Percentiles rank a stretch among this genome's conserved stretches.
phyloP scores from a whole-genome alignment of 805 yeast species.

The Hanseniaspora lachancei region DNA sequence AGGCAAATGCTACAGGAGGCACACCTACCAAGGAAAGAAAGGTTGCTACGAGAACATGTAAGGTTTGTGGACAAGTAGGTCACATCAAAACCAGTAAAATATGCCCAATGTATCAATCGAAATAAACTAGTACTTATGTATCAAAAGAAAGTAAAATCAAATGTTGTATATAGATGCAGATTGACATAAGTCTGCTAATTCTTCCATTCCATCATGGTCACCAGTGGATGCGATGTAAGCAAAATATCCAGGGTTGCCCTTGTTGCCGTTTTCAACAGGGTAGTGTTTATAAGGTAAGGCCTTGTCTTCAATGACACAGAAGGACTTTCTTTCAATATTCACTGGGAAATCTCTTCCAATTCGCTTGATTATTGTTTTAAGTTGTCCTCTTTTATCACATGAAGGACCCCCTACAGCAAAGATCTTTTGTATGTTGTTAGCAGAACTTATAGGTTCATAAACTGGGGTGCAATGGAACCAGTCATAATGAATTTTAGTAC shows the following conservation, averaged over 20 bases:
- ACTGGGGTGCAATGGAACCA: constrained; percentile 35
- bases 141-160: constrained; percentile 9
- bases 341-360: constrained; percentile 31
- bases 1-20: constrained; percentile 51
- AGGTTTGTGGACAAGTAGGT: constrained; percentile 89
- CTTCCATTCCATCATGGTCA: constrained; percentile 15
- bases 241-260: constrained; percentile 27
- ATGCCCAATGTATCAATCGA: constrained; percentile 66
- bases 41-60: constrained; percentile 55
- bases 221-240: constrained; percentile 25
- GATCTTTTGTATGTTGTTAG: constrained; percentile 23
- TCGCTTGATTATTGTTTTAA: constrained; percentile 30
- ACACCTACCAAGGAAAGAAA: constrained; percentile 43
- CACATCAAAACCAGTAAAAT: constrained; percentile 81
- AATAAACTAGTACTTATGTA: not conserved
- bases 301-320: constrained; percentile 29
- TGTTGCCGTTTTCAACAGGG: constrained; percentile 23
- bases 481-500: constrained; percentile 31
- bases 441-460: constrained; percentile 18
- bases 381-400: constrained; percentile 34
- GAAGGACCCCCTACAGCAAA: constrained; percentile 33
- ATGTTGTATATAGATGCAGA: constrained; percentile 23
- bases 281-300: constrained; percentile 23
- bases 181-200: constrained; percentile 21
- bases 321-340: constrained; percentile 25